These are phyloP conservation scores for Ceriops decandra DNA, from an alignment of 345 rosid species.

Conservation along the genomic window DNA sequence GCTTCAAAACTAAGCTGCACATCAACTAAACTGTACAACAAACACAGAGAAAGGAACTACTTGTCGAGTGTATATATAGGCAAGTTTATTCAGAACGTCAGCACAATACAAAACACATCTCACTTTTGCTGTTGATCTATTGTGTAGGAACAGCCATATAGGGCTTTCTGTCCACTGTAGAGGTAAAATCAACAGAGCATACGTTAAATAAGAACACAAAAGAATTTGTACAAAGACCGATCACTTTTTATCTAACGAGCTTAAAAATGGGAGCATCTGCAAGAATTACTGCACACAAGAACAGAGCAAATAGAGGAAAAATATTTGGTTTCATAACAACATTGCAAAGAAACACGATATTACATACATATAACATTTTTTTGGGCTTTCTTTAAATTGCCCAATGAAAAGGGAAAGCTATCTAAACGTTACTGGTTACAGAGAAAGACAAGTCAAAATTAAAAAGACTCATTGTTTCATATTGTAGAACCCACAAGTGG, in stretches of 20 bases:
- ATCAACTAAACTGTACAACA: too few species aligned
- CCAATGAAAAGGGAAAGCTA: not conserved
- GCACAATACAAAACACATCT: too few species aligned
- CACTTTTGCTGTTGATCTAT: too few species aligned
- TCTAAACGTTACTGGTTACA: constrained; percentile 25
- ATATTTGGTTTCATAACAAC: constrained; percentile 1
- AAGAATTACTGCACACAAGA: not conserved
- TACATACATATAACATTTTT: constrained; percentile 12
- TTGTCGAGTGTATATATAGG: too few species aligned
- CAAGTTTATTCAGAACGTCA: too few species aligned
- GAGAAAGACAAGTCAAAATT: constrained; percentile 12
- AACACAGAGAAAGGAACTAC: too few species aligned
- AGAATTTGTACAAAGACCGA: too few species aligned
- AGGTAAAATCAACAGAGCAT: too few species aligned
- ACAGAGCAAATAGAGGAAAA: not conserved
- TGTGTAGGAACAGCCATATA: too few species aligned
- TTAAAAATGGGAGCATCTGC: not conserved
- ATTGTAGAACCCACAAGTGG: constrained; percentile 14
- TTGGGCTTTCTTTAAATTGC: constrained; percentile 9
- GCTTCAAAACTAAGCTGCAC: too few species aligned
- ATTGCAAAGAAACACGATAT: not conserved
- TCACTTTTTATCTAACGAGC: not conserved
- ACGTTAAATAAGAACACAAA: too few species aligned
- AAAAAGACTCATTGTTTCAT: constrained; percentile 21
- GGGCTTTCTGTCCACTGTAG: too few species aligned